Evolutionary conservation across 108 stramenopile species (phyloP).

Genomic region (Cyclotella sp.): DNA sequence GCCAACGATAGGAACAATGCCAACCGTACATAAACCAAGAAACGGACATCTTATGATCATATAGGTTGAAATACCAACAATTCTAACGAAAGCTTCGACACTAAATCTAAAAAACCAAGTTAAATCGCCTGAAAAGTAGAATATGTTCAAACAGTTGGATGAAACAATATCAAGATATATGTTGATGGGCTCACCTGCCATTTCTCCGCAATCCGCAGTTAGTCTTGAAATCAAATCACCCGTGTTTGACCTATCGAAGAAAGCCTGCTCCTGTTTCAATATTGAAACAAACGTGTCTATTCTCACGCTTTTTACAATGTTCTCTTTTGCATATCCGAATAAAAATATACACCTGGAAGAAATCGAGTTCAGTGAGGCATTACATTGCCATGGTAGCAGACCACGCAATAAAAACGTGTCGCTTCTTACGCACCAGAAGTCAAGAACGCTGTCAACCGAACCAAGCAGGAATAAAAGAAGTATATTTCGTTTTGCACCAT

Average conservation of each 20-base stretch:
- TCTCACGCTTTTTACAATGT: constrained; percentile 81
- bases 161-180: not conserved
- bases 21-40: constrained; percentile 75
- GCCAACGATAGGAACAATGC: constrained; percentile 83
- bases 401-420: no score
- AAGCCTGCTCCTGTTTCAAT: constrained; percentile 80
- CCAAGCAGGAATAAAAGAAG: constrained; percentile 82
- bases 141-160: not conserved
- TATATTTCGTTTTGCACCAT: constrained; percentile 72
- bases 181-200: constrained; percentile 55
- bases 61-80: constrained; percentile 80
- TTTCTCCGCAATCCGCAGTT: constrained; percentile 88
- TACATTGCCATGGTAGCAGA: no score
- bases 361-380: no score
- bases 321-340: constrained; percentile 88
- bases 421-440: constrained; percentile 81
- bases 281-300: constrained; percentile 75
- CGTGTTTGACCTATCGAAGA: constrained; percentile 76
- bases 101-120: constrained; percentile 94
- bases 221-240: constrained; percentile 86
- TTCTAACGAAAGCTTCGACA: constrained; percentile 87
- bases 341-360: constrained; percentile 60
- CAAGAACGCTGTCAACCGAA: constrained; percentile 75
- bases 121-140: constrained; percentile 47
- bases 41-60: constrained; percentile 80